Base-by-base conservation (phyloP, 2,329 filamentous ascomycete genomes). In the Exophiala alcalophila region DNA sequence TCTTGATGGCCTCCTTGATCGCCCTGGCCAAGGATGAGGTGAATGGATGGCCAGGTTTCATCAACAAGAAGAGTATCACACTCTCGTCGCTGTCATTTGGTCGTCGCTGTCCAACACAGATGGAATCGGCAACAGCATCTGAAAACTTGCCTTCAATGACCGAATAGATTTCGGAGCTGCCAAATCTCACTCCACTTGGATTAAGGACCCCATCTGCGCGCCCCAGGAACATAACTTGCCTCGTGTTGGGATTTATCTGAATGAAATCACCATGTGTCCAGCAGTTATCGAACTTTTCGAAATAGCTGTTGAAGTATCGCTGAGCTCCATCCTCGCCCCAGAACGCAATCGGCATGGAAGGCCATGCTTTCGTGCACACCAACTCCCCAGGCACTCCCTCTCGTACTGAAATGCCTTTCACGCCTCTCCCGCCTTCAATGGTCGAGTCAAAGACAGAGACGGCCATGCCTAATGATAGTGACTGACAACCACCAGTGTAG, bases 141-240 rank as follows among this genome's bases (percentile, higher is more conserved):
- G 15, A 16, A 29, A 50, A 43, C 10, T 31, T 29, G 11, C 14
- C 29, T 9, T 16, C 27, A 19, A 41, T 14, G n/a, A 46, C 38
- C 16, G 95, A 95, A 66, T 97, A 97, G 14, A 97, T 94, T 69
- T 97, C 91, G 1, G 90, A 89, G 21, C 82, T 88, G 4, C 91
- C 91, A 60, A 97, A 97, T 0, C 91, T 74, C 15, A 97, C 87
- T 1, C 91, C 91, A 0, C 84, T 79, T 0, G 91, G 91, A 61
- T 97, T 97, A 9, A 46, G 39, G 25, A 45, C 47, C n/a, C 46
- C 49, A 34, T 56, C 47, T 27, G 18, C 28, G 31, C 36, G 32
- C n/a, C 46, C 46, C 14, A 36, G 53, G 38, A 46, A 24, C 8
- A 25, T 9, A 14, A 42, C 12, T 11, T 37, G 37, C 24, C 31